Evolutionary conservation across 176 grass and related monocot species (phyloP).

Genomic region (Cocos nucifera): DNA sequence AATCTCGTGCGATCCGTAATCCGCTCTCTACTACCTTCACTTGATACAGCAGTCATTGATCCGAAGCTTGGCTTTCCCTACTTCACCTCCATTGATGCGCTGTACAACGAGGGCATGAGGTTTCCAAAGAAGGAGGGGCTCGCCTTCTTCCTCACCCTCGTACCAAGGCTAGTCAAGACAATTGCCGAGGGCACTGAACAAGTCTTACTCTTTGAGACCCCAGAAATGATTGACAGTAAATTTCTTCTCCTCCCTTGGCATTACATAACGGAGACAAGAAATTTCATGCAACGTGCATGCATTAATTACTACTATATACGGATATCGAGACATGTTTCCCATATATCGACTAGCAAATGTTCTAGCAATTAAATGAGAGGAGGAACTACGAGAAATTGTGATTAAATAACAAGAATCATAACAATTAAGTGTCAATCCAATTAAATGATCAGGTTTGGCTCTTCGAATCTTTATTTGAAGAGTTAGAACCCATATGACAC

Average conservation of each 20-base stretch:
- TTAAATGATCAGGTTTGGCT: no score
- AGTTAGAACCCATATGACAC: no score
- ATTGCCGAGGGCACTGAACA: conserved; percentile 39
- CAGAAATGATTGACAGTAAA: conserved; percentile 58
- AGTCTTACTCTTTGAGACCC: conserved; percentile 70
- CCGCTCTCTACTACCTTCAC: conserved; percentile 41
- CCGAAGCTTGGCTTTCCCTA: conserved; percentile 41
- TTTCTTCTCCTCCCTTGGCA: background rate
- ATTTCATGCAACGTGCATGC: no score
- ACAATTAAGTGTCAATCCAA: no score
- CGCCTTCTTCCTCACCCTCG: conserved; percentile 18
- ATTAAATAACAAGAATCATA: no score
- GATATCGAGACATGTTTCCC: no score
- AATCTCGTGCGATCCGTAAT: conserved; percentile 48
- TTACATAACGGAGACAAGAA: no score
- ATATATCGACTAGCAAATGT: no score
- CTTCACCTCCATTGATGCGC: conserved; percentile 72
- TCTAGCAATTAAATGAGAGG: no score
- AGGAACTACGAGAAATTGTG: no score
- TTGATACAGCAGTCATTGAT: conserved; percentile 31
- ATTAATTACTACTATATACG: no score
- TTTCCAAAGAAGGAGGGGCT: conserved; percentile 22
- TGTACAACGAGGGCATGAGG: conserved; percentile 51
- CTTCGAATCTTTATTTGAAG: no score
- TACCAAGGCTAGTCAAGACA: conserved; percentile 48